phyloP scores from a whole-genome alignment of 306 rosid genomes.

The Morella rubra region DNA sequence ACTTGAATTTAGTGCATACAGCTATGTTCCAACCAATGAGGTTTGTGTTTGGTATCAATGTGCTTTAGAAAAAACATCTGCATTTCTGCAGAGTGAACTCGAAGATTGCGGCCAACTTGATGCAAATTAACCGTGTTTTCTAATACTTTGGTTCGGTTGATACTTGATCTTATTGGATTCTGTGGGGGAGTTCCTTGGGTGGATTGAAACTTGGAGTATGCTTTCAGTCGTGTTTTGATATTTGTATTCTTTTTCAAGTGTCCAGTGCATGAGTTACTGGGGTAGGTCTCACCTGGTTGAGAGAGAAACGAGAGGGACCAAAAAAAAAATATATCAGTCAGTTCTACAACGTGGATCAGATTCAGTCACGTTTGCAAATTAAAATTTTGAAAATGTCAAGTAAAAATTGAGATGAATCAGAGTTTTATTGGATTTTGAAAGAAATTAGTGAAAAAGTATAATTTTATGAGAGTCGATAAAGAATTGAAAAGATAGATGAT shows the following conservation, averaged over 20 bases:
- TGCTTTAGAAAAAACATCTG: background rate
- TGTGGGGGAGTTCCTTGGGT: background rate
- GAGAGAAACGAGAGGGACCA: no score
- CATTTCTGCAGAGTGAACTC: background rate
- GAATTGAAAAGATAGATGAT: no score
- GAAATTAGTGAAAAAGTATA: no score
- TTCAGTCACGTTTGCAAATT: no score
- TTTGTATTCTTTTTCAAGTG: no score
- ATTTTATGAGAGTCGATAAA: no score
- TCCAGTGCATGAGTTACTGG: background rate
- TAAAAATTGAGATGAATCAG: no score
- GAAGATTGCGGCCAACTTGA: background rate
- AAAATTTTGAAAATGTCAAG: no score
- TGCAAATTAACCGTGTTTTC: background rate
- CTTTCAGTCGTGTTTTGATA: background rate
- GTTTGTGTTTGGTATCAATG: background rate
- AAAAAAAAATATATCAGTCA: no score
- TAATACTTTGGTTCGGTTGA: background rate
- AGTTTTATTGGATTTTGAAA: no score
- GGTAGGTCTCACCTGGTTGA: background rate
- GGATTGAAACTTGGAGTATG: background rate
- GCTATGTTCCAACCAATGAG: constrained; percentile 1
- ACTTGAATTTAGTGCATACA: background rate
- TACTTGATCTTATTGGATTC: background rate
- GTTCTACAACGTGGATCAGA: no score